Base-by-base conservation (phyloP, 2,329 filamentous ascomycete genomes). In the Elsinoe fawcettii region DNA sequence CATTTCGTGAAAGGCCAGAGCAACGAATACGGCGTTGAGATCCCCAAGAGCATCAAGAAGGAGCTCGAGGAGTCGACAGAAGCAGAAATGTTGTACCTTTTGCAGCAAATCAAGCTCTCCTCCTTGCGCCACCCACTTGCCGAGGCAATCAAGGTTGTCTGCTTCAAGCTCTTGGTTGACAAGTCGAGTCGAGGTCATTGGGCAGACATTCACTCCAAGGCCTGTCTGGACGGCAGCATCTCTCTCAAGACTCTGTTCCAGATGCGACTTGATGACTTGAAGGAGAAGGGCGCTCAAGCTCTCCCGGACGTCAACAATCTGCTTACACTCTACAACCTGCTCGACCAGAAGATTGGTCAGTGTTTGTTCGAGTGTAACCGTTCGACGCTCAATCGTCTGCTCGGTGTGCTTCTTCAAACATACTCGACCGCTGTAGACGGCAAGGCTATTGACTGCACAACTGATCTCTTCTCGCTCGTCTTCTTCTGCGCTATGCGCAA, bases 401-500 rank as follows among this genome's bases (percentile, higher is more conserved):
- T 58, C 25, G 54, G 44, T 30, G 43, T 55, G 3, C 44, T 61
- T 25, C 25, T 57, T 3, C 53, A 61, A 34, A 46, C 56, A 7
- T 60, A 60, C 44, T 56, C 54, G 4, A 41, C 37, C 7, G 58
- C 58, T 55, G 49, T 53, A 11, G 47, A 37, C 58, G 71, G 41
- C 39, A 56, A 55, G 43, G 27, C 30, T 7, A 51, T 59, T 20
- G 55, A 57, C 3, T 25, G 34, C 14, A 46, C 11, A 11, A 54
- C 76, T 0, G 81, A 85, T 61, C 74, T 84, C 5, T 72, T 83
- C 55, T 75, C 77, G 0, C 73, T 85, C 34, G 74, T 79, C 1
- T 73, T 83, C 55, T 83, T 85, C 64, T 82, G 78, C 58, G 76
- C 79, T 0, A 73, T 81, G 25, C 73, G 80, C 22, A 80, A 78